Evolutionary conservation across 1,284 basidiomycete genomes (phyloP), one percentile per base, ranked within the genome.

Genomic region (Malassezia nana): DNA sequence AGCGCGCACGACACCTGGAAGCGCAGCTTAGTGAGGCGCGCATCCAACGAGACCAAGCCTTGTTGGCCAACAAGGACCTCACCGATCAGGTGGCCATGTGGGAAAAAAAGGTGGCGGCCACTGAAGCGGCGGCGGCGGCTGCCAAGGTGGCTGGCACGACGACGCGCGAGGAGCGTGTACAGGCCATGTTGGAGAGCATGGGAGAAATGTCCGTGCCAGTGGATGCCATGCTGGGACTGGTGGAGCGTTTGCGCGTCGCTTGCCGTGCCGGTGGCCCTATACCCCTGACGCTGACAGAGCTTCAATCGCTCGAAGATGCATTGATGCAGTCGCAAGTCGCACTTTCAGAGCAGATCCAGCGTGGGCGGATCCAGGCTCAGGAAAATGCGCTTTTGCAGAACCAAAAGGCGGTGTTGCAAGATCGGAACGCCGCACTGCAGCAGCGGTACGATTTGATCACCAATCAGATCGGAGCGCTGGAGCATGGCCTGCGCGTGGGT

Each of bases 271-370:
- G 18, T n/a, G 49, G 24, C 6, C 35, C 51, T 1, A 52, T 68
- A 2, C 82, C 85, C 1, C 74, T 81, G 31, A 15, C 26, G 6
- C 10, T 38, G 15, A 87, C 89, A 28, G 89, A 94, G 67, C 76
- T 92, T 52, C 81, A 83, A 16, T 75, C 83, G 25, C 81, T 96
- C 52, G 81, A 89, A 60, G 81, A 89, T 55, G 88, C 94, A 73
- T 79, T 98, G 45, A 82, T 85, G 20, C 92, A 98, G 68, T 84
- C 86, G 35, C 90, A 96, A 70, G 82, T 82, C 28, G 76, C 89
- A 57, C 78, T 91, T 39, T 82, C 88, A 50, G 90, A 95, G 74
- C 86, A 89, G 46, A 82, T 90, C 55, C 91, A 96, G 71, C 82
- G 87, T 52, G 81, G 95, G 44, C 80, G 89, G 54, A 84, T 88